Evolutionary conservation across 2,329 filamentous ascomycete genomes (phyloP).

Genomic region (Dendryphion nanum): DNA sequence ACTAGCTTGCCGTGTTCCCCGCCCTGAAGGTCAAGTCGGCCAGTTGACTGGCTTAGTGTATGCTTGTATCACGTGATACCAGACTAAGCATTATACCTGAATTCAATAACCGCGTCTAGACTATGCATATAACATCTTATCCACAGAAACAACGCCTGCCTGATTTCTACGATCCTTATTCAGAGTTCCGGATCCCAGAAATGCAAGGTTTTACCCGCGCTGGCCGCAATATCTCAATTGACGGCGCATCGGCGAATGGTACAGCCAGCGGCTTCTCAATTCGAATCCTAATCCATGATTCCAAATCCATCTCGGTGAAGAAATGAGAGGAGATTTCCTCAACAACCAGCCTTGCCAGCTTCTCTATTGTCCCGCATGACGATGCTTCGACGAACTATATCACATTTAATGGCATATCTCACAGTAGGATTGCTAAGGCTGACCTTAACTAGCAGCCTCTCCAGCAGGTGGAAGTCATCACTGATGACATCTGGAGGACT

Average conservation of each 20-base stretch:
- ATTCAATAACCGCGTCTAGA: too few relatives aligned
- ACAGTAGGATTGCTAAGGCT: not conserved
- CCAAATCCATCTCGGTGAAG: constrained; percentile 29
- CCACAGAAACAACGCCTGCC: too few relatives aligned
- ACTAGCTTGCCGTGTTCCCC: too few relatives aligned
- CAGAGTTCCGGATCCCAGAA: too few relatives aligned
- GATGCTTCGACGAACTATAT: constrained; percentile 40
- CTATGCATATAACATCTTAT: too few relatives aligned
- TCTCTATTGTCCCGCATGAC: constrained; percentile 49
- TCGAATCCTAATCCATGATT: constrained; percentile 58
- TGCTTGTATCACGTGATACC: too few relatives aligned
- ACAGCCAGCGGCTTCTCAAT: constrained; percentile 75
- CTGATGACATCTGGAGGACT: constrained; percentile 39
- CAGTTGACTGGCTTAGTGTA: too few relatives aligned
- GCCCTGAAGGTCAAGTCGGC: too few relatives aligned
- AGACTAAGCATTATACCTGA: too few relatives aligned
- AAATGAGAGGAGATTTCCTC: constrained; percentile 42
- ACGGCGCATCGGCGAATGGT: constrained; percentile 68
- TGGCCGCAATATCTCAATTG: constrained; percentile 56
- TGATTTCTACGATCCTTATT: too few relatives aligned
- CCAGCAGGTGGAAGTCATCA: constrained; percentile 58
- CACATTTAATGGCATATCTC: too few relatives aligned
- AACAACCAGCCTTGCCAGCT: constrained; percentile 40
- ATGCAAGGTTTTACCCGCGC: constrained; percentile 11
- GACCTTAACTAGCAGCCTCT: constrained; percentile 63